phyloP scores from a whole-genome alignment of 1,139 yeast species.

The Arxiozyma slooffiae region DNA sequence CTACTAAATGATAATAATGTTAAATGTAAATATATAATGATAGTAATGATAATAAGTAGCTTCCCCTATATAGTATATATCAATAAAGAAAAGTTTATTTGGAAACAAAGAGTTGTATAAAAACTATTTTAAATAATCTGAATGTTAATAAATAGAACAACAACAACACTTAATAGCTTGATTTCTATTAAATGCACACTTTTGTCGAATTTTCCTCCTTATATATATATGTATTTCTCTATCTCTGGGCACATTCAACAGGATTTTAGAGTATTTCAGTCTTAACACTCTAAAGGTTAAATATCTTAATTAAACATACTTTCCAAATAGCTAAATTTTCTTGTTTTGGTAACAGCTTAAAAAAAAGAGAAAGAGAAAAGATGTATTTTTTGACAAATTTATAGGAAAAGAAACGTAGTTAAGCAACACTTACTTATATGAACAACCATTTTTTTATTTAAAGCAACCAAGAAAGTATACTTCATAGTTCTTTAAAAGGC shows the following conservation, averaged over 20 bases:
- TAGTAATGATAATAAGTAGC: neutral
- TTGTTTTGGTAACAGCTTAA: no score
- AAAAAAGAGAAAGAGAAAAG: neutral
- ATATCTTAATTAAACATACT: no score
- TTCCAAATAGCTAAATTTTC: no score
- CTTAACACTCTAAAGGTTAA: neutral
- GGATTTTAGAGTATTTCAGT: neutral
- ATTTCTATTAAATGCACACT: neutral
- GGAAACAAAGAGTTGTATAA: neutral
- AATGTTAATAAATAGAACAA: neutral
- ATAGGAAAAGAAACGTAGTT: neutral
- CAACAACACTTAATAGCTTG: neutral
- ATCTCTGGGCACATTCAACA: neutral
- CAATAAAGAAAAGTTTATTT: neutral
- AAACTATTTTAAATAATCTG: no score
- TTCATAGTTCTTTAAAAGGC: neutral
- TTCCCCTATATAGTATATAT: neutral
- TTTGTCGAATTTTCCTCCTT: neutral
- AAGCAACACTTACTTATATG: no score
- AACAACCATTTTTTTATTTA: no score
- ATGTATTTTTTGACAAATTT: no score
- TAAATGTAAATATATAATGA: no score
- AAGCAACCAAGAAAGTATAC: neutral
- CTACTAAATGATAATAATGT: neutral
- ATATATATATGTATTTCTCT: no score